Conservation (phyloP, 2,329 filamentous ascomycete species). For the Lachnellula willkommii region DNA sequence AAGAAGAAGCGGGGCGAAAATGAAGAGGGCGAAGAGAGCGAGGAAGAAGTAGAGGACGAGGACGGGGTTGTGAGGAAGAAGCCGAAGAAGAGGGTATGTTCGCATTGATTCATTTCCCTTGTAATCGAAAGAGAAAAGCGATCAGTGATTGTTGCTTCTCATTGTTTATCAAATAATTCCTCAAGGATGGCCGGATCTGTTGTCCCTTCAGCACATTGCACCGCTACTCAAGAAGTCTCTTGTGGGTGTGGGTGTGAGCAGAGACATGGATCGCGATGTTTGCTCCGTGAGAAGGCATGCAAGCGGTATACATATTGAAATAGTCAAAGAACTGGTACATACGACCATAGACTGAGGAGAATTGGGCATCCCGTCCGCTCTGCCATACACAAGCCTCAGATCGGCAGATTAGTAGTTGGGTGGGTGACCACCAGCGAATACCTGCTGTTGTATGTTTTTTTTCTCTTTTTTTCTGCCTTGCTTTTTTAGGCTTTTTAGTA, state of each 20-base stretch:
- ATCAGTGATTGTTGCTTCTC: too few relatives aligned
- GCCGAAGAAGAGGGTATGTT: slow-evolving; percentile 66
- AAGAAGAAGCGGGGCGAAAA: slow-evolving; percentile 68
- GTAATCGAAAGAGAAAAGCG: neutral
- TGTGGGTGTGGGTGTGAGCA: too few relatives aligned
- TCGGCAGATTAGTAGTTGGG: too few relatives aligned
- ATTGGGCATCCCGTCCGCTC: slow-evolving; percentile 29
- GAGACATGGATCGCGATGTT: too few relatives aligned
- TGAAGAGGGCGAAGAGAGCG: slow-evolving; percentile 61
- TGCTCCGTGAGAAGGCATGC: too few relatives aligned
- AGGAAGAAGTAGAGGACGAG: slow-evolving; percentile 55
- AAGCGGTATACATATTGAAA: neutral
- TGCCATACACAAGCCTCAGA: slow-evolving; percentile 26
- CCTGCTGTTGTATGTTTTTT: slow-evolving; percentile 27
- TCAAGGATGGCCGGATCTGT: too few relatives aligned
- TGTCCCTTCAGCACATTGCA: too few relatives aligned
- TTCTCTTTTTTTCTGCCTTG: neutral
- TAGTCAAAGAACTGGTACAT: slow-evolving; percentile 12
- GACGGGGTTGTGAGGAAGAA: slow-evolving; percentile 51
- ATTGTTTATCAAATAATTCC: too few relatives aligned
- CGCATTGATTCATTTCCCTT: neutral
- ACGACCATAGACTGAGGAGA: slow-evolving; percentile 27
- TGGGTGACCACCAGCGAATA: too few relatives aligned
- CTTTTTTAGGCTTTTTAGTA: neutral
- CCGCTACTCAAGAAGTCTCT: too few relatives aligned